Evolutionary conservation across 345 rosid genomes (phyloP).

Genomic region (Aquilaria sinensis): DNA sequence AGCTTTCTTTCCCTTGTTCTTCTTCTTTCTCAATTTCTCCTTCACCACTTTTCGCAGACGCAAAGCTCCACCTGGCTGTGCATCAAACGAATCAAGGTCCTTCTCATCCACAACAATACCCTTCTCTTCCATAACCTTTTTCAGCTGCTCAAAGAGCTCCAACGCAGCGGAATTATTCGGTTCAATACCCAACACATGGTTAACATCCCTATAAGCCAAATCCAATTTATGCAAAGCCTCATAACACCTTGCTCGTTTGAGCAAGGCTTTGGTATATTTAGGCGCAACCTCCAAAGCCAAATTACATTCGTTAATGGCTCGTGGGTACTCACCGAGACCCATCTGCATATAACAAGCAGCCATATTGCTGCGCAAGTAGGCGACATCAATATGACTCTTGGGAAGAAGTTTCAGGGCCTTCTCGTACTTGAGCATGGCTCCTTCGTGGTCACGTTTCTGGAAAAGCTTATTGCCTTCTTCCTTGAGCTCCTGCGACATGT

Average conservation of each 20-base stretch:
- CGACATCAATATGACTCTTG: constrained; percentile 66
- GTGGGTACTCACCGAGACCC: constrained; percentile 95
- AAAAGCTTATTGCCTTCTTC: constrained; percentile 90
- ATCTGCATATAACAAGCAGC: constrained; percentile 93
- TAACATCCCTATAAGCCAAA: constrained; percentile 86
- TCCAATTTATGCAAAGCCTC: constrained; percentile 81
- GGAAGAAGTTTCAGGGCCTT: constrained; percentile 94
- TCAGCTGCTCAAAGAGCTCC: constrained; percentile 67
- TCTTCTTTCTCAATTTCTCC: constrained; percentile 71
- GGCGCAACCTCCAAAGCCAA: constrained; percentile 87
- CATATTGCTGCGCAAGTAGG: constrained; percentile 77
- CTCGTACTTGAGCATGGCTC: constrained; percentile 88
- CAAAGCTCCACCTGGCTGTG: constrained; percentile 25
- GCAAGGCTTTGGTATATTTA: constrained; percentile 75
- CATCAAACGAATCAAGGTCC: constrained; percentile 42
- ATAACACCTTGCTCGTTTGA: constrained; percentile 82
- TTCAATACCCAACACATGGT: constrained; percentile 66
- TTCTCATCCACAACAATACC: constrained; percentile 66
- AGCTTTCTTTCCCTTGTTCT: constrained; percentile 30
- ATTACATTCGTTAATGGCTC: constrained; percentile 86
- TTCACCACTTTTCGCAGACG: constrained; percentile 47
- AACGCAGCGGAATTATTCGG: constrained; percentile 70
- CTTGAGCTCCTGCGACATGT: constrained; percentile 87
- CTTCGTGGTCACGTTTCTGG: constrained; percentile 91
- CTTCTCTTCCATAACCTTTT: constrained; percentile 52